A percentile compares a stretch with the other conserved stretches of the same genome.
Conservation (phyloP, 768 basidiomycete genomes). For the Russula dissimulans region DNA sequence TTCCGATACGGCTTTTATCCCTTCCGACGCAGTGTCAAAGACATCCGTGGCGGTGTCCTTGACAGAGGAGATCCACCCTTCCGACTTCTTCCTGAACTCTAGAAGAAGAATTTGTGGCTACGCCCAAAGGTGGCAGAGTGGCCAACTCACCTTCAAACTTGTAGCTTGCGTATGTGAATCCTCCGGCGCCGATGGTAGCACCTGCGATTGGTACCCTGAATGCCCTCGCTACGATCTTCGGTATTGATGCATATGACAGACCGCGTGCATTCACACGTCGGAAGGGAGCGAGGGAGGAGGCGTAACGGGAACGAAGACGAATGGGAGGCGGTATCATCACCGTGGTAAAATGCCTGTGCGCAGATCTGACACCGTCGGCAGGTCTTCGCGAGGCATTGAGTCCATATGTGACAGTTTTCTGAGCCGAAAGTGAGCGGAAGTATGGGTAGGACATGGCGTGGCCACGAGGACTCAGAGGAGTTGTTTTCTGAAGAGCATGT, state of each 20-base stretch:
- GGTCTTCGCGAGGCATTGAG: conserved; percentile 35
- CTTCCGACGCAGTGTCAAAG: conserved; percentile 63
- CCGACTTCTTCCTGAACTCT: conserved; percentile 68
- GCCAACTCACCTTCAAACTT: conserved; percentile 77
- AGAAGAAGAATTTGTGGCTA: background rate
- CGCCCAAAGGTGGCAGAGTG: background rate
- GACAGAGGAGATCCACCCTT: conserved; percentile 53
- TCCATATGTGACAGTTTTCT: conserved; percentile 48
- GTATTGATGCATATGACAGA: conserved; percentile 81
- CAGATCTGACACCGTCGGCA: conserved; percentile 31
- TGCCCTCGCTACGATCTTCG: conserved; percentile 78
- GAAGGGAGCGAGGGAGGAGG: conserved; percentile 35
- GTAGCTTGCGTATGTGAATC: conserved; percentile 91
- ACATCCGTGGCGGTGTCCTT: conserved; percentile 64
- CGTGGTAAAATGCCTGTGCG: conserved; percentile 51
- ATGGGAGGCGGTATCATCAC: conserved; percentile 40
- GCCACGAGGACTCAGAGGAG: background rate
- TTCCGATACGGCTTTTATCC: conserved; percentile 49
- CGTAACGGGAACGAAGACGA: conserved; percentile 41
- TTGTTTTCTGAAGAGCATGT: background rate
- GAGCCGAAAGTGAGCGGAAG: conserved; percentile 24
- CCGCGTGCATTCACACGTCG: conserved; percentile 67
- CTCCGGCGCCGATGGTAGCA: conserved; percentile 82
- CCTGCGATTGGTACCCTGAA: conserved; percentile 86
- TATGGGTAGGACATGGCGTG: conserved; percentile 9